Conservation (phyloP, 2,329 filamentous ascomycete genomes). For the Apiospora aurea region DNA sequence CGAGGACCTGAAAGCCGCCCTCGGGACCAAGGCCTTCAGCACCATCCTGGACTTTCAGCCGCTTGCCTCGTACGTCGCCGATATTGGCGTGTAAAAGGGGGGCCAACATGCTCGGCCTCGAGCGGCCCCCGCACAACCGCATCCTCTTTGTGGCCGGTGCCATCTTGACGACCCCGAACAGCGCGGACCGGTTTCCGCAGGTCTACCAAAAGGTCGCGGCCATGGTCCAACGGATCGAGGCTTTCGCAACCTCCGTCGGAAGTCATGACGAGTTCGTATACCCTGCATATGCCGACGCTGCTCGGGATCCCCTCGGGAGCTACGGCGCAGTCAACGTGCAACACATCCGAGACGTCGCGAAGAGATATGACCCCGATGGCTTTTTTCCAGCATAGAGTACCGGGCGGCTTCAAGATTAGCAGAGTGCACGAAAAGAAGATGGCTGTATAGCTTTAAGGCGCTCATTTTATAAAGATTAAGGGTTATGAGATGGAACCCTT, state of each 20-base stretch:
- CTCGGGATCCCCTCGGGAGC: conserved; percentile 39
- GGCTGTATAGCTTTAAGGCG: neutral
- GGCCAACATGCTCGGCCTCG: conserved; percentile 41
- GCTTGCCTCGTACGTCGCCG: conserved; percentile 40
- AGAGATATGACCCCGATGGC: conserved; percentile 45
- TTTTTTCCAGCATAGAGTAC: conserved; percentile 46
- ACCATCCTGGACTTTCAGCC: conserved; percentile 30
- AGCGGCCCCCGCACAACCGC: conserved; percentile 40
- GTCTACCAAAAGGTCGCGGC: conserved; percentile 40
- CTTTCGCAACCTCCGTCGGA: conserved; percentile 30
- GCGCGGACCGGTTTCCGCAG: conserved; percentile 36
- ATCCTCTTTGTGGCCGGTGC: conserved; percentile 37
- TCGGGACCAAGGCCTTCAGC: conserved; percentile 29
- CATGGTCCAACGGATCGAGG: conserved; percentile 40
- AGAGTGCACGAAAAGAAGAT: neutral
- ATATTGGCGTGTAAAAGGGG: conserved; percentile 42
- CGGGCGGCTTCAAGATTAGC: conserved; percentile 47
- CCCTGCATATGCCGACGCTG: conserved; percentile 46
- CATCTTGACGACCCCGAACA: conserved; percentile 39
- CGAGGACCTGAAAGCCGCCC: conserved; percentile 27
- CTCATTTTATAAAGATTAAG: neutral
- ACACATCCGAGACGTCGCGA: conserved; percentile 39
- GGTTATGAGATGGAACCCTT: too few relatives aligned
- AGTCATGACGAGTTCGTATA: conserved; percentile 42
- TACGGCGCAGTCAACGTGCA: conserved; percentile 45